Evolutionary conservation across 805 yeast genomes (phyloP), one percentile per base, ranked within the genome.

Genomic region (Kazachstania taianensis): DNA sequence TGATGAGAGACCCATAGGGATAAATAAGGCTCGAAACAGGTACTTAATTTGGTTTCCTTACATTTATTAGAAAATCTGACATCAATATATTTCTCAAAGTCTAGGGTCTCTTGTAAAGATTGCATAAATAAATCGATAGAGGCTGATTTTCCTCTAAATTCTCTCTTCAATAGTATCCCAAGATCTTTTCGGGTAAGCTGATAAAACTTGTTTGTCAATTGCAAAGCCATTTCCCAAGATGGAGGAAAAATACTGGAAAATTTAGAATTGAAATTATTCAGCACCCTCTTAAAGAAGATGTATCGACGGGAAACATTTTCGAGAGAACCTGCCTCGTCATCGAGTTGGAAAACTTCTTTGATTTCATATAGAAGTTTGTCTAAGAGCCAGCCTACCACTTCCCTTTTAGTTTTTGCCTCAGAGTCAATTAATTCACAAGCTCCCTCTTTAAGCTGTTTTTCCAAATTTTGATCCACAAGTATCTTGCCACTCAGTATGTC

Each of bases 241-340:
- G 64, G 52, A 0, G 94, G 92, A 59, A 92, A 92, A 23, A 68
- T 64, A 6, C 57, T 46, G 1, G 66, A 52, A 45, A 70, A 74
- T 22, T 66, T 67, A 1, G 72, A 55, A 40, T 75, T 77, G 45
- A 77, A 74, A 26, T 69, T 66, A 36, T 69, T 70, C 40, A 89
- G 60, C 1, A 83, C 70, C 45, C 81, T 77, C 45, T 79, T 78
- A 59, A 84, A 82, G 55, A 81, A 89, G 22, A 86, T 72, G 55
- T 75, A 92, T 33, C 98, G 65, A 45, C 96, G 65, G 20, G 75
- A 70, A 35, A 92, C 60, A 57, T 92, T 92, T 40, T 92, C 98
- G 41, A 92, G 62, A 5, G 94, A 80, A 1, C 96, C 96, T 0
- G 98, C 98, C 59, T 92, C 98, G 48, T 86, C 96, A 10, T 75